A percentile compares a stretch with the other conserved stretches of the same genome.
Conservation (phyloP, 2,329 filamentous ascomycete species). For the Monilinia laxa region DNA sequence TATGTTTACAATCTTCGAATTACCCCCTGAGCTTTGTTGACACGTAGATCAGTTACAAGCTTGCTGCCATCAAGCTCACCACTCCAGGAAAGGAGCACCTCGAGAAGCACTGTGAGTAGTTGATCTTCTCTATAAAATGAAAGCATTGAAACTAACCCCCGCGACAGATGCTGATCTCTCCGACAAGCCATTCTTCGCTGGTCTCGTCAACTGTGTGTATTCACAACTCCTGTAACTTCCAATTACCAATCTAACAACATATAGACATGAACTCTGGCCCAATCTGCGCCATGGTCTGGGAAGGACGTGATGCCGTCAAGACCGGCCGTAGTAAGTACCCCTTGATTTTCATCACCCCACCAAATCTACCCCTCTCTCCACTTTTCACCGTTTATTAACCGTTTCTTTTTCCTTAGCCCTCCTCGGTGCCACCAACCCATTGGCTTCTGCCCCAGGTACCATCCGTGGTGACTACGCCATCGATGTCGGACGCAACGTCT, state of each 20-base stretch:
- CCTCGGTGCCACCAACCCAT: conserved; percentile 98
- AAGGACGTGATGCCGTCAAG: conserved; percentile 98
- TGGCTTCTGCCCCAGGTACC: conserved; percentile 90
- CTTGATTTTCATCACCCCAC: conserved; percentile 16
- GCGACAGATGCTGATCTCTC: conserved; percentile 74
- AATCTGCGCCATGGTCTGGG: conserved; percentile 99
- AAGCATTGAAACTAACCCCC: neutral
- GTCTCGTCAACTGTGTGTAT: conserved; percentile 81
- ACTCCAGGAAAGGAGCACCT: conserved; percentile 90
- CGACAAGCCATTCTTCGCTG: conserved; percentile 94
- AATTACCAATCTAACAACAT: conserved; percentile 34
- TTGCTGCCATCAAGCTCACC: conserved; percentile 94
- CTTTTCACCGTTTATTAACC: neutral
- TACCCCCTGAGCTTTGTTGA: conserved; percentile 1
- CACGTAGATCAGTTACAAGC: conserved; percentile 78
- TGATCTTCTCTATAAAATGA: conserved; percentile 37
- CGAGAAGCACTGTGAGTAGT: conserved; percentile 80
- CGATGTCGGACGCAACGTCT: conserved; percentile 95
- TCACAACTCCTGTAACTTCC: conserved; percentile 28
- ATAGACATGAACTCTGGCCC: conserved; percentile 95
- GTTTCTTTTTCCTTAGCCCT: conserved; percentile 56
- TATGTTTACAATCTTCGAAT: conserved; percentile 46
- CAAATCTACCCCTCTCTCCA: neutral
- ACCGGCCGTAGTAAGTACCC: conserved; percentile 76
- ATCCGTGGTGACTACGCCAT: conserved; percentile 91